Evolutionary conservation across 1,139 yeast species (phyloP).

Genomic region (Nakaseomyces sp.): DNA sequence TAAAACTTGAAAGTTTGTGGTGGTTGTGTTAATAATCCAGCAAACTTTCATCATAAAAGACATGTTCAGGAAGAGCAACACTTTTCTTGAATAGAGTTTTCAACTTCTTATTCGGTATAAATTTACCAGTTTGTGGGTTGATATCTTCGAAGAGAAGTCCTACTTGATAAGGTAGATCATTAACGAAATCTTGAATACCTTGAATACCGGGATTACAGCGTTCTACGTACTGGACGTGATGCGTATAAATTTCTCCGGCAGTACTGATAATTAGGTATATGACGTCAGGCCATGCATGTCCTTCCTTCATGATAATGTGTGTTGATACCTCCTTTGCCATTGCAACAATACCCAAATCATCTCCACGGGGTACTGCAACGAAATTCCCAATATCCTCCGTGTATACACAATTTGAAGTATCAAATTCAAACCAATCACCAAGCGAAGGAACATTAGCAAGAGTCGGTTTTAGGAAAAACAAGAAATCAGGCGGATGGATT

Average conservation of each 20-base stretch:
- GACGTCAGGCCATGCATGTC: not conserved
- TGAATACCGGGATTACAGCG: conserved; percentile 1
- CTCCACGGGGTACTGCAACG: conserved; percentile 2
- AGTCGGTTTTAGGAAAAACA: not conserved
- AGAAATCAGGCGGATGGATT: conserved; percentile 2
- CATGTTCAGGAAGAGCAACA: not conserved
- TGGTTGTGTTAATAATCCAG: not conserved
- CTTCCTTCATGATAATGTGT: not conserved
- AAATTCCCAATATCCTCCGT: conserved; percentile 1
- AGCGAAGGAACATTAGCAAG: not conserved
- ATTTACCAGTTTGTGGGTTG: not conserved
- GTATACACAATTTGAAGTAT: not conserved
- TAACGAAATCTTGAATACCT: not conserved
- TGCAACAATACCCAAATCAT: conserved; percentile 1
- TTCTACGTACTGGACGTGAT: conserved; percentile 1
- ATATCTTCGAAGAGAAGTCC: conserved; percentile 1
- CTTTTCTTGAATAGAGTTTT: not conserved
- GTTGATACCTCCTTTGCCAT: not conserved
- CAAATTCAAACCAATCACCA: conserved; percentile 2
- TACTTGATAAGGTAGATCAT: conserved; percentile 1
- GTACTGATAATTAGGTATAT: conserved; percentile 1
- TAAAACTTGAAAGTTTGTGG: too few relatives aligned
- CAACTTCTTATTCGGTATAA: not conserved
- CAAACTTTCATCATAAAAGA: not conserved
- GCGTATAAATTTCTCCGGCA: conserved; percentile 1